These are phyloP conservation scores for Lactifluus subvellereus DNA, from an alignment of 768 basidiomycete species.

Conservation along the genomic window DNA sequence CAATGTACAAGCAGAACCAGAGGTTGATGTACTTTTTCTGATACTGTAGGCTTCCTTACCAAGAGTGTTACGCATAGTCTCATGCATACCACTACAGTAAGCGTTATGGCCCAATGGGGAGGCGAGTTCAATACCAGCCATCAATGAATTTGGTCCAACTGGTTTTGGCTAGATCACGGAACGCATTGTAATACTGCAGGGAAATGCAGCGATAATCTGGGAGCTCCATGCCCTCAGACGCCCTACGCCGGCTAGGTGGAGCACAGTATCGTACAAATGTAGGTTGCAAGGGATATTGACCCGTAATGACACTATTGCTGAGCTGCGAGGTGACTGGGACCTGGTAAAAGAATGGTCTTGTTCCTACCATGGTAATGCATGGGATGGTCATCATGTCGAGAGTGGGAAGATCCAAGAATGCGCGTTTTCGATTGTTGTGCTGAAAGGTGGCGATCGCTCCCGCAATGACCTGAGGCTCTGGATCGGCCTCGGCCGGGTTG, in stretches of 20 bases:
- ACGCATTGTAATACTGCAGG: background rate
- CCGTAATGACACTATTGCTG: background rate
- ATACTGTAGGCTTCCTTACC: too few relatives aligned
- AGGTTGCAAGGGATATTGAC: background rate
- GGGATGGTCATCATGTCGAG: background rate
- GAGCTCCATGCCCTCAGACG: background rate
- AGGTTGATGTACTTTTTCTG: too few relatives aligned
- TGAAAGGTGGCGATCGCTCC: background rate
- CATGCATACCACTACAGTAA: too few relatives aligned
- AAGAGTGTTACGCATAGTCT: too few relatives aligned
- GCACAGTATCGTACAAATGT: background rate
- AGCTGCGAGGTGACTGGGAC: background rate
- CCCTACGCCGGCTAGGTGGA: background rate
- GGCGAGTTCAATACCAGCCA: background rate
- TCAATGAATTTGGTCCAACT: background rate
- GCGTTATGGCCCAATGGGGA: too few relatives aligned
- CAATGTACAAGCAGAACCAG: too few relatives aligned
- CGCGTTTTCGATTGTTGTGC: background rate
- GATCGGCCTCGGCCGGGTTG: background rate
- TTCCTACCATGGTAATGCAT: constrained; percentile 1
- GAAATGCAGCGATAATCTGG: background rate
- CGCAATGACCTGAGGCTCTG: background rate
- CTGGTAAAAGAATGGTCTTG: background rate
- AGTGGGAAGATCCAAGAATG: background rate
- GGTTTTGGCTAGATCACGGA: background rate